Evolutionary conservation across 2,329 filamentous ascomycete genomes (phyloP).

Genomic region (Phyllosticta citriasiana): DNA sequence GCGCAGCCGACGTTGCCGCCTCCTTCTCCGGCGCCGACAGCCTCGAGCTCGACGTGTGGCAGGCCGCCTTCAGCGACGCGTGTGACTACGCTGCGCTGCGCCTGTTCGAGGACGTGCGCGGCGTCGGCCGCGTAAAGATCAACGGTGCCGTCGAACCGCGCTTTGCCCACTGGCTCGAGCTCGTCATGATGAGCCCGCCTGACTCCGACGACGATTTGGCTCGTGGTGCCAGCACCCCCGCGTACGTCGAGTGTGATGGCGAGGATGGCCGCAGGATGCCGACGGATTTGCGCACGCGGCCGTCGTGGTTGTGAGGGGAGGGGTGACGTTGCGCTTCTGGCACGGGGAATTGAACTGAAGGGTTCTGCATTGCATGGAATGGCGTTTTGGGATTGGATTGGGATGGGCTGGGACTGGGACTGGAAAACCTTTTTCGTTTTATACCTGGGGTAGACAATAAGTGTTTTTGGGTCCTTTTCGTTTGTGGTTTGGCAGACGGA

Average conservation of each 20-base stretch:
- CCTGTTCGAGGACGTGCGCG: slow-evolving; percentile 37
- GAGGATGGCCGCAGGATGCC: slow-evolving; percentile 5
- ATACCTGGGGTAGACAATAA: neutral
- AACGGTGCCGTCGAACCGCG: slow-evolving; percentile 32
- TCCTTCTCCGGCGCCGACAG: slow-evolving; percentile 38
- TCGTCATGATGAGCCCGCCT: slow-evolving; percentile 31
- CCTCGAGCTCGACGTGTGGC: slow-evolving; percentile 41
- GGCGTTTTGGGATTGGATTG: neutral
- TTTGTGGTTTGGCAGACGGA: neutral
- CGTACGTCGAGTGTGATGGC: slow-evolving; percentile 9
- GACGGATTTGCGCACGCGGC: neutral
- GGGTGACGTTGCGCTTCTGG: too few relatives aligned
- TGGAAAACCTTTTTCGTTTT: neutral
- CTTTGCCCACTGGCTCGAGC: slow-evolving; percentile 37
- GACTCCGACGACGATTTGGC: slow-evolving; percentile 14
- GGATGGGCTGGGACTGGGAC: neutral
- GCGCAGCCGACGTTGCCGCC: slow-evolving; percentile 25
- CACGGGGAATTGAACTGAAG: neutral
- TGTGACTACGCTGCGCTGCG: slow-evolving; percentile 33
- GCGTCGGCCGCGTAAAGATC: slow-evolving; percentile 34
- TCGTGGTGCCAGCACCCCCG: slow-evolving; percentile 4
- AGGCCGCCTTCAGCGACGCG: slow-evolving; percentile 26
- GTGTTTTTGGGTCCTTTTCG: neutral
- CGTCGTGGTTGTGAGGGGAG: slow-evolving; percentile 1
- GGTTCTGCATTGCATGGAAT: neutral